A percentile compares a stretch with the other conserved stretches of the same genome.
These are phyloP conservation scores for Microdochium bolleyi DNA, from an alignment of 2,329 filamentous ascomycete species.

Conservation along the genomic window DNA sequence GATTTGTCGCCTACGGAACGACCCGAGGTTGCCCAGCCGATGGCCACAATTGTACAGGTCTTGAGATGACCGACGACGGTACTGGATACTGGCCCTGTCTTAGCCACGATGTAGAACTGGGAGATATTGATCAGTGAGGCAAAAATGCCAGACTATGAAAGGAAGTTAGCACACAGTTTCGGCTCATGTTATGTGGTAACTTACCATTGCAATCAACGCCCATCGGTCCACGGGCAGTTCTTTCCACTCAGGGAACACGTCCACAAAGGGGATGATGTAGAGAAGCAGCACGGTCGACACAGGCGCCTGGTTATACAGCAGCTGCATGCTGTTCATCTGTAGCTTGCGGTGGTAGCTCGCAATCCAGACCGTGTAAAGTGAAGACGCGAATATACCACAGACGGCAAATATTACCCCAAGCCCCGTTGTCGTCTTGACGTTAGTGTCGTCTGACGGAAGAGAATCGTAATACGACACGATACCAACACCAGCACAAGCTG, in stretches of 20 bases:
- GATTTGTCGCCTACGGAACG: conserved; percentile 48
- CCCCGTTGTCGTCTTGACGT: conserved; percentile 45
- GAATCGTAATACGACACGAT: conserved; percentile 64
- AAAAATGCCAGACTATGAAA: conserved; percentile 50
- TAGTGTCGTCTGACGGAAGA: conserved; percentile 35
- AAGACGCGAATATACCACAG: conserved; percentile 54
- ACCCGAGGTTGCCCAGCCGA: conserved; percentile 52
- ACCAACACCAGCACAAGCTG: conserved; percentile 56
- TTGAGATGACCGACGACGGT: conserved; percentile 61
- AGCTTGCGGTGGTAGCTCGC: conserved; percentile 57
- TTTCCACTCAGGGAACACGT: conserved; percentile 51
- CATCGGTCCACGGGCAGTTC: conserved; percentile 42
- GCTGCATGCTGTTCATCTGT: conserved; percentile 60
- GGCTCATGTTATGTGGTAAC: conserved; percentile 9
- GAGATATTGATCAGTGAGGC: conserved; percentile 59
- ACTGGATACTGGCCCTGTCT: conserved; percentile 55
- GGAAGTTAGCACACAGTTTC: conserved; percentile 7
- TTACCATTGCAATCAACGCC: conserved; percentile 51
- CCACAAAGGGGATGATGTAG: conserved; percentile 58
- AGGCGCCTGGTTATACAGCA: conserved; percentile 61
- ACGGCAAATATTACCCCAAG: conserved; percentile 60
- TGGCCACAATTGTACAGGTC: conserved; percentile 56
- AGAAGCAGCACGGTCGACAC: conserved; percentile 54
- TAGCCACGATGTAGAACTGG: conserved; percentile 54
- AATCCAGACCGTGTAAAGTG: conserved; percentile 64